These are phyloP conservation scores for Solanum corneliomulleri DNA, from an alignment of 257 asterid species.

Conservation along the genomic window DNA sequence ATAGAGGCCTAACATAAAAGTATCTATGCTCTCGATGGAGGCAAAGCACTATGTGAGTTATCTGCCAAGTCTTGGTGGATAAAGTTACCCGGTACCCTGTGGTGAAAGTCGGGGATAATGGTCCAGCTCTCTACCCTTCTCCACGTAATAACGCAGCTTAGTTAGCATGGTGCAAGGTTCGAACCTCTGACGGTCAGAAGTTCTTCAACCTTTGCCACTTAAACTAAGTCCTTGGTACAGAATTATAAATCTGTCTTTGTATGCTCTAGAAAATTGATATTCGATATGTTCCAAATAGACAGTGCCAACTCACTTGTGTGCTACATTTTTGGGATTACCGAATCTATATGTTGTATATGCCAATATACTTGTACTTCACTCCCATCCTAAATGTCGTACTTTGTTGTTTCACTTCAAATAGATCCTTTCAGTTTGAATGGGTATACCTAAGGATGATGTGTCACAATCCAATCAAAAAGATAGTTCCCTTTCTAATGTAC, in stretches of 20 bases:
- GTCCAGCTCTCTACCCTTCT: background rate
- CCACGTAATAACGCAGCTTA: background rate
- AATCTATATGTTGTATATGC: conserved; percentile 2
- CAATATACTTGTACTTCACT: background rate
- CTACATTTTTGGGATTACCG: background rate
- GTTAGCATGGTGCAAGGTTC: background rate
- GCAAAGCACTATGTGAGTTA: background rate
- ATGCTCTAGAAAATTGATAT: background rate
- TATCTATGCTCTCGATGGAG: background rate
- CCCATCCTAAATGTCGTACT: background rate
- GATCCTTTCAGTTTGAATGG: conserved; percentile 11
- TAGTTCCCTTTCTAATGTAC: conserved; percentile 1
- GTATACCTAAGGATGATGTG: conserved; percentile 5
- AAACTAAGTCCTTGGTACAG: background rate
- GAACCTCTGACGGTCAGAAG: background rate
- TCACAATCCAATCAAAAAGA: conserved; percentile 12
- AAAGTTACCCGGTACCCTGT: background rate
- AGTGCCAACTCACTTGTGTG: background rate
- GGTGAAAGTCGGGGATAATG: background rate
- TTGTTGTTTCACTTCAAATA: conserved; percentile 6
- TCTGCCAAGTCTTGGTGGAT: background rate
- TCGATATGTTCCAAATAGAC: background rate
- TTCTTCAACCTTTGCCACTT: background rate
- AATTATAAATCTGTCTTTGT: background rate
- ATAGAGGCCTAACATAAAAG: background rate